These are phyloP conservation scores for Saraca asoca DNA, from an alignment of 331 rosid species.

Conservation along the genomic window DNA sequence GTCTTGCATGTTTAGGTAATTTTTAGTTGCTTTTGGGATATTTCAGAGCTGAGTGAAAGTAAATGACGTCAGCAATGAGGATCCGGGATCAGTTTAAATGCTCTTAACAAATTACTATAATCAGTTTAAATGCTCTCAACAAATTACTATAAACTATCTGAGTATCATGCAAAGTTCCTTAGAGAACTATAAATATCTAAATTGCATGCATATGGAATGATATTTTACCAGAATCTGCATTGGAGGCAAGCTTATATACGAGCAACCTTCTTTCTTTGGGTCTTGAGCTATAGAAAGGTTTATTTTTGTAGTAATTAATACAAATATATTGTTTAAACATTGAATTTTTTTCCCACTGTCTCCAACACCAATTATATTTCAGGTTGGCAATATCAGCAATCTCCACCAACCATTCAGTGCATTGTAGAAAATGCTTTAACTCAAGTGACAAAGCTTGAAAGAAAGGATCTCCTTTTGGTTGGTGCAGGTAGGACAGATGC, in stretches of 20 bases:
- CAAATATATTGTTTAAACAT: slow-evolving; percentile 6
- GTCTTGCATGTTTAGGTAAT: background rate
- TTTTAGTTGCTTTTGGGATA: background rate
- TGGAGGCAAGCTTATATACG: background rate
- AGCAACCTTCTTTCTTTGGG: background rate
- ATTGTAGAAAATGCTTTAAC: slow-evolving; percentile 66
- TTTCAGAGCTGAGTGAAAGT: background rate
- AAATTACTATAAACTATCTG: background rate
- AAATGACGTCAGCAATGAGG: background rate
- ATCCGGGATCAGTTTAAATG: background rate
- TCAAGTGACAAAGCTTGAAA: slow-evolving; percentile 67
- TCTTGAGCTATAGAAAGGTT: slow-evolving; percentile 21
- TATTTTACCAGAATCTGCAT: slow-evolving; percentile 2
- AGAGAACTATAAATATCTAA: background rate
- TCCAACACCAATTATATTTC: slow-evolving; percentile 28
- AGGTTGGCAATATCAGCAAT: slow-evolving; percentile 97
- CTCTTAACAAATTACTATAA: background rate
- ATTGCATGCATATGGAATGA: background rate
- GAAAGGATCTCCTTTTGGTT: slow-evolving; percentile 73
- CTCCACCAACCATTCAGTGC: slow-evolving; percentile 90
- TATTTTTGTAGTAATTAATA: background rate
- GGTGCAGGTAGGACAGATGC: slow-evolving; percentile 91
- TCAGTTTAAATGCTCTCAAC: slow-evolving; percentile 7
- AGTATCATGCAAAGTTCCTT: background rate
- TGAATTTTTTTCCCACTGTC: slow-evolving; percentile 15